A percentile compares a stretch with the other conserved stretches of the same genome.
Evolutionary conservation across 2,329 filamentous ascomycete species (phyloP).

Genomic region (Scedosporium aurantiacum): DNA sequence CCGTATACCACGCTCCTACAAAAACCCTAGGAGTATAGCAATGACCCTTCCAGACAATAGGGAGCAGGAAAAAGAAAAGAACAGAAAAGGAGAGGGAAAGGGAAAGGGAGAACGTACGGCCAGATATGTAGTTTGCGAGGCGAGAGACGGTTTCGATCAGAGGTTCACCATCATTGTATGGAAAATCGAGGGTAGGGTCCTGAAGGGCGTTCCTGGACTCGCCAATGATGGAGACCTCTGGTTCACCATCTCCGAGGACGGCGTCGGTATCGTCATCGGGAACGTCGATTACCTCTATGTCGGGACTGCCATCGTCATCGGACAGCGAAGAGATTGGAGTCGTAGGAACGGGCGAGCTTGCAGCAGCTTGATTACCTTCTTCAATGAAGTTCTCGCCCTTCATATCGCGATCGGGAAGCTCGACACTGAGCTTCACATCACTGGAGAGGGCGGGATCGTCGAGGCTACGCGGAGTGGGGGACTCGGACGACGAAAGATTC

Average conservation of each 20-base stretch:
- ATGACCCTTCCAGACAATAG: too few species aligned
- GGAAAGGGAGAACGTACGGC: conserved; percentile 7
- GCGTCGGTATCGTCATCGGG: conserved; percentile 22
- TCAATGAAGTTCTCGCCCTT: neutral
- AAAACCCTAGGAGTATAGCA: too few species aligned
- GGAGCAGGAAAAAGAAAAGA: neutral
- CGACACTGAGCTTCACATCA: conserved; percentile 32
- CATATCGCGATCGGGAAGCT: conserved; percentile 31
- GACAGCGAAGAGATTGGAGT: conserved; percentile 22
- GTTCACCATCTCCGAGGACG: conserved; percentile 17
- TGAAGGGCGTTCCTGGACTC: conserved; percentile 5
- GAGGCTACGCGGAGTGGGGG: conserved; percentile 3
- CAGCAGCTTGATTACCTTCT: neutral
- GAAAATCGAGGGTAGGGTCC: conserved; percentile 28
- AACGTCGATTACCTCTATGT: conserved; percentile 30
- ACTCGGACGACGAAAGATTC: conserved; percentile 8
- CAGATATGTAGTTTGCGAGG: conserved; percentile 14
- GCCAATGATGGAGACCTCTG: conserved; percentile 13
- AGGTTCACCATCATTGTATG: conserved; percentile 18
- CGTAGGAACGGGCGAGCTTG: neutral
- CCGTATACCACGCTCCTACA: too few species aligned
- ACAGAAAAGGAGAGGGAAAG: neutral
- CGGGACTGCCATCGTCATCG: conserved; percentile 29
- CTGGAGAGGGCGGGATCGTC: neutral
- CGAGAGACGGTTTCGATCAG: conserved; percentile 16